These are phyloP conservation scores for Phyllosticta capitalensis DNA, from an alignment of 2,329 filamentous ascomycete genomes.

Conservation along the genomic window DNA sequence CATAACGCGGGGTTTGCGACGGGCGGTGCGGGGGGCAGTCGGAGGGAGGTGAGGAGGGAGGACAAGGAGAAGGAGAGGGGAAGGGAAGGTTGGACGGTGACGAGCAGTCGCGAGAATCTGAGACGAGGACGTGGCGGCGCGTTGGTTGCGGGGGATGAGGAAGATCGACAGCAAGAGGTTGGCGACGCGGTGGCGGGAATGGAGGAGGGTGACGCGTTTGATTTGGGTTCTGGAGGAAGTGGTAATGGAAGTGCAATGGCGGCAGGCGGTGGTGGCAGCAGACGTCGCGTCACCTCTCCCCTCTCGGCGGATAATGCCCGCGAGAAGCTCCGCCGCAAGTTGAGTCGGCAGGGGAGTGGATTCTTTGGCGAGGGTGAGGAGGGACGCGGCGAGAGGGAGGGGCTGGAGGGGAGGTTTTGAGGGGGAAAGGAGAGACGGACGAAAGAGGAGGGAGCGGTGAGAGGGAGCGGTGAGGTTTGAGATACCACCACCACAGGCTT, in stretches of 20 bases:
- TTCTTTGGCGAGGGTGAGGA: background rate
- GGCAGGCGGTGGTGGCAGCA: no score
- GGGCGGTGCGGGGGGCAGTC: background rate
- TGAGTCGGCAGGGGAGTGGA: background rate
- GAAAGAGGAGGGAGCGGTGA: background rate
- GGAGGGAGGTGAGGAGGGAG: background rate
- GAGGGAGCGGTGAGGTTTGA: no score
- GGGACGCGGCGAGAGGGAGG: background rate
- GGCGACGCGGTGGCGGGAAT: background rate
- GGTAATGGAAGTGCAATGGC: no score
- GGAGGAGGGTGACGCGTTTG: no score
- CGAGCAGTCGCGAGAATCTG: no score
- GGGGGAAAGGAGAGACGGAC: background rate
- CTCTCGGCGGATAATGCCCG: background rate
- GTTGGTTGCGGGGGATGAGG: background rate
- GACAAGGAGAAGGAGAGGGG: background rate
- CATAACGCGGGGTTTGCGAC: background rate
- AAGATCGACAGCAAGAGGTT: background rate
- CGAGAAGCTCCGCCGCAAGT: background rate
- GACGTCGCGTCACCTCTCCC: background rate
- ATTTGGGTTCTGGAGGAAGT: no score
- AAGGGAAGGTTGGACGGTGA: background rate
- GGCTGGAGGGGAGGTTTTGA: background rate
- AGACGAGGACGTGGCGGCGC: background rate
- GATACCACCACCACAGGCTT: background rate